Base-by-base conservation (phyloP, 2,329 filamentous ascomycete species). In the Ophiostoma perfectum region DNA sequence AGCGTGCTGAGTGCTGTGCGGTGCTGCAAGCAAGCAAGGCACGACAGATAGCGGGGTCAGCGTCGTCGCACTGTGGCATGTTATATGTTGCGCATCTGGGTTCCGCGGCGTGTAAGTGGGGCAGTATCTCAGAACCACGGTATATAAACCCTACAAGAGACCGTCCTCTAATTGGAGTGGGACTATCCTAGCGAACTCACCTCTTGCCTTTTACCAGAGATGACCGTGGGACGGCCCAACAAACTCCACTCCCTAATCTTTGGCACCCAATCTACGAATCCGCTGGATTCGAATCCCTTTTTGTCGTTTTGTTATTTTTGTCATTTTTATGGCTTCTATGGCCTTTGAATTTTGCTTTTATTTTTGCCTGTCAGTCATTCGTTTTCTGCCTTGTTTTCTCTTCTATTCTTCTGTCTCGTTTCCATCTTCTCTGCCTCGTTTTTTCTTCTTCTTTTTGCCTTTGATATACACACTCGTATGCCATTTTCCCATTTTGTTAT, bases 181-280 rank as follows among this genome's bases (percentile, higher is more conserved):
- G 72, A 73, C 71, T 72, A 71, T 73, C 71, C 72, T 73, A 73
- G 72, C 72, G 72, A 73, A 73, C 71, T 73, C 72, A 73, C 72
- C 72, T 73, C 72, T 73, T 73, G 72, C 72, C 72, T 73, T 73
- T 73, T 73, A 73, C 72, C 72, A 73, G 72, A 73, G 72, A 73
- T 73, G 72, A 73, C 72, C 72, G 72, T 73, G 72, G 72, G 70
- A 72, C 68, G 72, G 71, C 72, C 72, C 72, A 72, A 68, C 44
- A 71, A 39, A 73, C 72, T 73, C 71, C 72, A 69, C 69, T 73
- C 64, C 39, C 42, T 70, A 73, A 73, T 73, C 72, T 73, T 73
- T 73, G 72, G 72, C 72, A 73, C 68, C 64, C 63, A 71, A 70
- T 64, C 66, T 70, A n/a, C 60, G 66, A 69, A 70, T 66, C 70